These are phyloP conservation scores for Vinca minor DNA, from an alignment of 257 asterid species.

Conservation along the genomic window DNA sequence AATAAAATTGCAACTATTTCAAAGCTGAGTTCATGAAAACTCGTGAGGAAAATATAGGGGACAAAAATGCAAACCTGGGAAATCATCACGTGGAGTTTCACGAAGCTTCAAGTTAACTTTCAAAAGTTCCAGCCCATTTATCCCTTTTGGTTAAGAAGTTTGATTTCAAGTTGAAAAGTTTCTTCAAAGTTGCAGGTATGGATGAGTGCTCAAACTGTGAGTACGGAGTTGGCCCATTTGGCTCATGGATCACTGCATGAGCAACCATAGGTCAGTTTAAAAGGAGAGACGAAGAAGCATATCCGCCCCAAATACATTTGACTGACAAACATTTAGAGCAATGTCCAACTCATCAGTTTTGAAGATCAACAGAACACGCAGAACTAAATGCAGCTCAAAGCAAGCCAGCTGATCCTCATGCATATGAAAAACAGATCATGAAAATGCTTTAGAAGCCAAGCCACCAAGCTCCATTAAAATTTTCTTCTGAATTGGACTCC, in stretches of 20 bases:
- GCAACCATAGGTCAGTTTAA: constrained; percentile 8
- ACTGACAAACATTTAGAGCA: no score
- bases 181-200: constrained; percentile 89
- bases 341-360: neutral
- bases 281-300: neutral
- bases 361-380: no score
- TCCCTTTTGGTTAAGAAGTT: constrained; percentile 89
- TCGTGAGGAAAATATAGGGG: constrained; percentile 3
- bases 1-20: neutral
- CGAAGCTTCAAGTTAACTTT: constrained; percentile 54
- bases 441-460: neutral
- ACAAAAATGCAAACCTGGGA: constrained; percentile 59
- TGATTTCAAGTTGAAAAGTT: constrained; percentile 68
- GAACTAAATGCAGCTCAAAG: neutral
- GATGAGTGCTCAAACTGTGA: constrained; percentile 95
- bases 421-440: neutral
- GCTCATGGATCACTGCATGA: constrained; percentile 77
- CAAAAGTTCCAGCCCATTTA: constrained; percentile 98
- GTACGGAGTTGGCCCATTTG: constrained; percentile 70
- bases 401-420: neutral
- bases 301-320: neutral
- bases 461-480: neutral
- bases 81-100: constrained; percentile 76
- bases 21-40: neutral
- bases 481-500: no score